Evolutionary conservation across 768 basidiomycete species (phyloP).

Genomic region (Naganishia onofrii): DNA sequence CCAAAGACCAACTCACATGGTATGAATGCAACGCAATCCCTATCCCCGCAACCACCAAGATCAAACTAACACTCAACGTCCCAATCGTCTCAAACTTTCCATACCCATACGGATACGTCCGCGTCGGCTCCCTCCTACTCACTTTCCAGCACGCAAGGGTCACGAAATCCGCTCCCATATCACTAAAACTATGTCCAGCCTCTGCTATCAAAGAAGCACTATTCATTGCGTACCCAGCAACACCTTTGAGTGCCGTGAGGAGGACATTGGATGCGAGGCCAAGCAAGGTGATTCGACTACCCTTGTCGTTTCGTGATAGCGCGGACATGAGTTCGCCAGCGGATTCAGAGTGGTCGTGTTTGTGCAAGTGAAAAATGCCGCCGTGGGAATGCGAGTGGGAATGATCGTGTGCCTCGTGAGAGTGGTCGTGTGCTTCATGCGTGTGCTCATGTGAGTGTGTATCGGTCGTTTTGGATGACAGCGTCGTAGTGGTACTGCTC

Average conservation of each 20-base stretch:
- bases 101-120: slow-evolving; percentile 55
- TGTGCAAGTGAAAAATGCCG: slow-evolving; percentile 25
- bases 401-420: background rate
- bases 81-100: slow-evolving; percentile 90
- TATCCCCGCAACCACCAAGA: slow-evolving; percentile 58
- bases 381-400: slow-evolving; percentile 21
- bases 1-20: slow-evolving; percentile 40
- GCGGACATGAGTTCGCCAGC: slow-evolving; percentile 49
- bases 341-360: slow-evolving; percentile 49
- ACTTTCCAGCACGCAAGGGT: slow-evolving; percentile 84
- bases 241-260: slow-evolving; percentile 77
- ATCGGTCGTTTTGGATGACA: background rate
- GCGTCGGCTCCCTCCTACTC: slow-evolving; percentile 75
- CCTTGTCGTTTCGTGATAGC: slow-evolving; percentile 42
- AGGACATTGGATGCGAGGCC: slow-evolving; percentile 75
- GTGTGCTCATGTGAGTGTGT: background rate
- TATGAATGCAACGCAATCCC: slow-evolving; percentile 79
- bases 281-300: slow-evolving; percentile 49
- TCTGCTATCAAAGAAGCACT: slow-evolving; percentile 88
- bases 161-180: slow-evolving; percentile 65
- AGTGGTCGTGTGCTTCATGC: background rate
- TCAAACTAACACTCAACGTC: slow-evolving; percentile 80
- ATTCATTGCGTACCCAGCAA: slow-evolving; percentile 81
- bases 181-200: slow-evolving; percentile 68
- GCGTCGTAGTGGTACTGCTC: background rate